These are phyloP conservation scores for Aphanomyces stellatus DNA, from an alignment of 352 stramenopile species.

Conservation along the genomic window DNA sequence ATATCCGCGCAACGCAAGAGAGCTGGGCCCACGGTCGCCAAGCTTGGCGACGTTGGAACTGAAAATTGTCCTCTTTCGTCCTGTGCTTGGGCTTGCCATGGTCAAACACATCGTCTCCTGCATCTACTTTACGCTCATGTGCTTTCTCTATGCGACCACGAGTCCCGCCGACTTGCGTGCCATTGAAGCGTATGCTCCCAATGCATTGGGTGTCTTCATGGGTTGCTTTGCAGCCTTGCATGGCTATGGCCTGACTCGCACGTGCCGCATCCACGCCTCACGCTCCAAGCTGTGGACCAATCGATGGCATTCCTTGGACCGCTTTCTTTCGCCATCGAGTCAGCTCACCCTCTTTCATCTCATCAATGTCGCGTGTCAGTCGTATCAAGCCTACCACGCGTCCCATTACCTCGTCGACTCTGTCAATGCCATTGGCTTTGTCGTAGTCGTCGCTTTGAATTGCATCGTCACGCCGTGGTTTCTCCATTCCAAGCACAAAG, in stretches of 20 bases:
- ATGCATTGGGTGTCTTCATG: neutral
- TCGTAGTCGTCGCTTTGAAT: neutral
- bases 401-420: neutral
- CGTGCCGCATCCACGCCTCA: neutral
- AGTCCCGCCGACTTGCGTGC: neutral
- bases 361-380: neutral
- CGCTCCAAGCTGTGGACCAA: neutral
- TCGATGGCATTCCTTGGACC: too few relatives aligned
- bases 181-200: neutral
- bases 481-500: neutral
- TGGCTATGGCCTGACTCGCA: neutral
- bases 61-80: too few relatives aligned
- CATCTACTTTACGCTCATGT: neutral
- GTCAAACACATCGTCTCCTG: neutral
- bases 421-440: neutral
- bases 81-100: too few relatives aligned
- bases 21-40: too few relatives aligned
- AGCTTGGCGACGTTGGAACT: too few relatives aligned
- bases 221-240: neutral
- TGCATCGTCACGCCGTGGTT: neutral
- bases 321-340: neutral
- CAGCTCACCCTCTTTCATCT: neutral
- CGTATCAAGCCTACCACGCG: conserved; percentile 12
- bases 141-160: neutral
- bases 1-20: too few relatives aligned